Conservation (phyloP, 805 yeast genomes). For the Grigorovia humatica region DNA sequence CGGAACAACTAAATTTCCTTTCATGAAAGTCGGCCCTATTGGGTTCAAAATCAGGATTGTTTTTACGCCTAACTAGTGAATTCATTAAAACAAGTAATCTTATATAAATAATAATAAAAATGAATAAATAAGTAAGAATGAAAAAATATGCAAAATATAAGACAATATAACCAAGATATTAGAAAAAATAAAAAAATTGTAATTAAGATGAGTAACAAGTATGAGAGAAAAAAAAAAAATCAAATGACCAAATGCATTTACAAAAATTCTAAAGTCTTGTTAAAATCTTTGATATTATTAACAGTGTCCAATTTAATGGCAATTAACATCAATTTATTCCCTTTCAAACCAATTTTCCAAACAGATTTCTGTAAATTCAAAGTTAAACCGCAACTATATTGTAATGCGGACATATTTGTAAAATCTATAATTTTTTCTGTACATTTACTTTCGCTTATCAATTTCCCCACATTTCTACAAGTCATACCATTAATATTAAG, state of each 20-base stretch:
- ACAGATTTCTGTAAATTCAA: conserved; percentile 13
- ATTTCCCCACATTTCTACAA: neutral
- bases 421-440: conserved; percentile 14
- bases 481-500: neutral
- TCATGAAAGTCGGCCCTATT: no score
- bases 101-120: no score
- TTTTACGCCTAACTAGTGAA: no score
- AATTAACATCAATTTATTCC: conserved; percentile 12
- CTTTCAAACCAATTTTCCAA: conserved; percentile 17
- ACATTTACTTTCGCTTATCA: conserved; percentile 1
- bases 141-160: no score
- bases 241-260: no score
- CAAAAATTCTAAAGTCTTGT: conserved; percentile 4
- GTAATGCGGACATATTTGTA: conserved; percentile 2
- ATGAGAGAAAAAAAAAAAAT: no score
- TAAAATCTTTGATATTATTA: conserved; percentile 15
- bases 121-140: no score
- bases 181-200: no score
- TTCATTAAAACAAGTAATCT: no score
- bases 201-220: neutral
- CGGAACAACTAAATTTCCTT: no score
- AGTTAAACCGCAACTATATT: conserved; percentile 8
- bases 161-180: no score
- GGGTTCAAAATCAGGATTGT: no score
- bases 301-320: conserved; percentile 15